Evolutionary conservation across 805 yeast genomes (phyloP).

Genomic region (Metschnikowia sp.): DNA sequence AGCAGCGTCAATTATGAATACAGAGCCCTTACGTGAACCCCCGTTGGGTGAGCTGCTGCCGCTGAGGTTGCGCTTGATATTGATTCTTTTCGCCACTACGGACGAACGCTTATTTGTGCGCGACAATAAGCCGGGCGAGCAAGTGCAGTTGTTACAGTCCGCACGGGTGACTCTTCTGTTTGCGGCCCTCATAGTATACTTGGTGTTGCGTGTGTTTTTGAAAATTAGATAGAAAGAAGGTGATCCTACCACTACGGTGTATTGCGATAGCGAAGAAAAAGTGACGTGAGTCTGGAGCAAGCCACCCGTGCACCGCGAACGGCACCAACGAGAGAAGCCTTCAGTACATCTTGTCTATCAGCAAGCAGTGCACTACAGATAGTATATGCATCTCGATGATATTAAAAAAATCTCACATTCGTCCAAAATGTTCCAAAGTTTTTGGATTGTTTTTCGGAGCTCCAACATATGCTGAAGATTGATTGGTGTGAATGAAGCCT

Average conservation of each 20-base stretch:
- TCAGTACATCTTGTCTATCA: too few relatives aligned
- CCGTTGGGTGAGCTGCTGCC: slow-evolving; percentile 21
- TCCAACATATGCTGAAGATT: too few relatives aligned
- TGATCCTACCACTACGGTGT: too few relatives aligned
- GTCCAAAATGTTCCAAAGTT: too few relatives aligned
- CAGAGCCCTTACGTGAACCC: slow-evolving; percentile 38
- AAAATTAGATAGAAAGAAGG: too few relatives aligned
- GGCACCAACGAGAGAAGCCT: not conserved
- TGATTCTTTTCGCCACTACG: slow-evolving; percentile 42
- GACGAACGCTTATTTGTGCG: slow-evolving; percentile 63
- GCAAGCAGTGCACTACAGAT: too few relatives aligned
- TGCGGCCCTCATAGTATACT: slow-evolving; percentile 11
- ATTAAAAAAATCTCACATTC: too few relatives aligned
- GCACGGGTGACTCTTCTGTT: slow-evolving; percentile 34
- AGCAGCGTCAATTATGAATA: slow-evolving; percentile 44
- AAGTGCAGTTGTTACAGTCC: slow-evolving; percentile 71
- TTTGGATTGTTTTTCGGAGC: too few relatives aligned
- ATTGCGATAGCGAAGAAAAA: slow-evolving; percentile 5
- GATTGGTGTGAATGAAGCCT: too few relatives aligned
- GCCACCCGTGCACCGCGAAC: slow-evolving; percentile 2
- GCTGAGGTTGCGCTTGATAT: slow-evolving; percentile 12
- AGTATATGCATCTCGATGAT: too few relatives aligned
- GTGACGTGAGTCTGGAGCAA: slow-evolving; percentile 5
- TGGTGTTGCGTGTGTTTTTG: not conserved
- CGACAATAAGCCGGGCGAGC: slow-evolving; percentile 78